Conservation (phyloP, 2,329 filamentous ascomycete genomes). For the Aureobasidium leucospermi region DNA sequence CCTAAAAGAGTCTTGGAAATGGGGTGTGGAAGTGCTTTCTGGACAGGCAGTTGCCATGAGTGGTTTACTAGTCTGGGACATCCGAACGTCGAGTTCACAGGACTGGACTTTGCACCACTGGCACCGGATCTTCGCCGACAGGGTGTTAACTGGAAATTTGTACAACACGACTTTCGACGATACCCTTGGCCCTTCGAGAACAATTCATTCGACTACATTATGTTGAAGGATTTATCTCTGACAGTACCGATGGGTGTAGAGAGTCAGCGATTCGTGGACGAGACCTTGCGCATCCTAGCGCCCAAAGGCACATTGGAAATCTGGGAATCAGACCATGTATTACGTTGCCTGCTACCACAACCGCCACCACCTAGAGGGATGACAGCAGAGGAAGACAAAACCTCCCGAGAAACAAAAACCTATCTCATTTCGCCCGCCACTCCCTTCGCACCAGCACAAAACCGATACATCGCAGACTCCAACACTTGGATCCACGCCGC, state of each 20-base stretch:
- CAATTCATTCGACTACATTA: constrained; percentile 77
- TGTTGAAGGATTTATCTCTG: constrained; percentile 76
- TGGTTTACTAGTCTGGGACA: constrained; percentile 65
- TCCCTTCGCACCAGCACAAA: constrained; percentile 71
- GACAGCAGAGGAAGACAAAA: constrained; percentile 55
- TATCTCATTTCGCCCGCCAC: constrained; percentile 79
- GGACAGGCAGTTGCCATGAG: constrained; percentile 81
- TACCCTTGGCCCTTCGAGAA: constrained; percentile 70
- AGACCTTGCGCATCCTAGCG: constrained; percentile 68
- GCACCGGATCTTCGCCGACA: constrained; percentile 58
- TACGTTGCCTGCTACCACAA: constrained; percentile 77
- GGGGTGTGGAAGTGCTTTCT: constrained; percentile 80
- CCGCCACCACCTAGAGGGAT: constrained; percentile 48
- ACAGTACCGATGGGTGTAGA: constrained; percentile 51
- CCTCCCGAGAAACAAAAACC: constrained; percentile 63
- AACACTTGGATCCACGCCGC: constrained; percentile 75
- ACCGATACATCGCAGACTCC: constrained; percentile 74
- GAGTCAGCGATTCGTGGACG: constrained; percentile 55
- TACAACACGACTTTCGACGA: constrained; percentile 76
- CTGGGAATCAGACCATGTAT: constrained; percentile 81
- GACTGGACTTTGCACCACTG: constrained; percentile 71
- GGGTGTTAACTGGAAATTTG: constrained; percentile 80
- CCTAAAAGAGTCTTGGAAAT: constrained; percentile 76
- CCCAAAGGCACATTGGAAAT: constrained; percentile 76
- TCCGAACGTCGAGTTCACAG: constrained; percentile 66